Base-by-base conservation (phyloP, 2,329 filamentous ascomycete species). In the Endothia cerciana region DNA sequence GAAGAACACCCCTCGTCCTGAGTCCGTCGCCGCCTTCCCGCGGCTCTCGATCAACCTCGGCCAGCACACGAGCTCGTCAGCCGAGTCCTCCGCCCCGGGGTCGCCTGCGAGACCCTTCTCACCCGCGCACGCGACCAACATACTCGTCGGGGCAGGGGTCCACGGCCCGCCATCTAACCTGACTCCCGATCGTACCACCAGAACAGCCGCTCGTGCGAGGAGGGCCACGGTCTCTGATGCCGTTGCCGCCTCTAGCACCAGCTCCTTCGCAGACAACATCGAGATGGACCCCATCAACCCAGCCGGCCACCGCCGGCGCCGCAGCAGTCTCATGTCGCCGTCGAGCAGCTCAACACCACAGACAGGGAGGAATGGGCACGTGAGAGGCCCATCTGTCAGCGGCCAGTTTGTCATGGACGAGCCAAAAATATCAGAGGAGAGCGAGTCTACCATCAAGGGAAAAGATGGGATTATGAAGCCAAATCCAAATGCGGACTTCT, bases 211-310 rank as follows among this genome's bases (percentile, higher is more conserved):
- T 61, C 66, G 66, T 56, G 60, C 61, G 43, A 68, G 66, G 66
- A 68, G 64, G 47, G 67, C 67, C 28, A 69, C 67, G 25, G 65
- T 60, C 15, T 64, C 65, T 57, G 62, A 69, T 65, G 67, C 62
- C 56, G 59, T 28, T 45, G 64, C 67, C 11, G 66, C 66, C 40
- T 66, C 66, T 53, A 65, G 62, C 56, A 65, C 62, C 45, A 51
- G 43, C 15, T 63, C 59, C 63, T 62, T 49, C 64, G 57, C 70
- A 69, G 77, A 79, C 70, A 79, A 81, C 68, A 84, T 87, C 70
- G 85, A 87, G 77, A 87, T 87, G 83, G 84, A 82, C 68, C 76
- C 83, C 45, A 79, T 87, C 69, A 74, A 74, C 47, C 77, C 79
- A 2, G 72, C 74, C n/a, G 80, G 83, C 71, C 84, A 86, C 72